Percentiles rank a stretch among this genome's conserved stretches.
phyloP scores from a whole-genome alignment of 1,284 basidiomycete species.

The Moniliophthora roreri region DNA sequence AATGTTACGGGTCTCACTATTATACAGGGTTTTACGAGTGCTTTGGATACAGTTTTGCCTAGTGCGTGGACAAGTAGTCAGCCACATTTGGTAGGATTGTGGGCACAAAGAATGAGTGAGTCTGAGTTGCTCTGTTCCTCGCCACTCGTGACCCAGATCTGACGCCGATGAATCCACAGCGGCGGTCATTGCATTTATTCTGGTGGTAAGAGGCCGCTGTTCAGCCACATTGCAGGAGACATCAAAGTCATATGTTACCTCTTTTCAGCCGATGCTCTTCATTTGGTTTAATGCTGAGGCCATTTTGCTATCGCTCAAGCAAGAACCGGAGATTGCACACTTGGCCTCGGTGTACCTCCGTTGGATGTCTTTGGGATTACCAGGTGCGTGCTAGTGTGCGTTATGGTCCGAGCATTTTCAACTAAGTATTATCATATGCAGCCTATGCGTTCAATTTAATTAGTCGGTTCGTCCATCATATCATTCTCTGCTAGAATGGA shows the following conservation, averaged over 20 bases:
- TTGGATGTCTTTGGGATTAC: constrained; percentile 80
- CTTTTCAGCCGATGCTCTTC: constrained; percentile 67
- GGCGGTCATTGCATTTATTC: constrained; percentile 61
- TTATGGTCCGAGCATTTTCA: too few species aligned
- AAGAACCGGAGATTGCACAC: constrained; percentile 85
- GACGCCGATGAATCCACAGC: constrained; percentile 33
- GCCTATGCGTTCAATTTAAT: constrained; percentile 82
- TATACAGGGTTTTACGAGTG: constrained; percentile 83
- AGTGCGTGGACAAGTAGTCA: constrained; percentile 87
- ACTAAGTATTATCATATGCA: too few species aligned
- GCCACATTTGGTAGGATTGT: constrained; percentile 84
- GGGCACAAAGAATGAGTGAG: constrained; percentile 86
- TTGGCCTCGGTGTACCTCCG: constrained; percentile 78
- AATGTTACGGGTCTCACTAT: constrained; percentile 63
- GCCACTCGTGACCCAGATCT: too few species aligned
- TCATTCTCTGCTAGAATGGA: too few species aligned
- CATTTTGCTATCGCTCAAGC: constrained; percentile 76
- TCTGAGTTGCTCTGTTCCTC: constrained; percentile 2
- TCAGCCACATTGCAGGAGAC: constrained; percentile 1
- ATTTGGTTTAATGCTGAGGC: constrained; percentile 84
- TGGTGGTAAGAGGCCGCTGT: constrained; percentile 48
- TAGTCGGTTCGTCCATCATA: constrained; percentile 59
- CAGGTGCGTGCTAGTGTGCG: too few species aligned
- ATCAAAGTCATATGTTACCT: background rate
- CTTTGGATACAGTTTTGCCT: constrained; percentile 88